Conservation (phyloP, 2,329 filamentous ascomycete species). For the Fusarium denticulatum region DNA sequence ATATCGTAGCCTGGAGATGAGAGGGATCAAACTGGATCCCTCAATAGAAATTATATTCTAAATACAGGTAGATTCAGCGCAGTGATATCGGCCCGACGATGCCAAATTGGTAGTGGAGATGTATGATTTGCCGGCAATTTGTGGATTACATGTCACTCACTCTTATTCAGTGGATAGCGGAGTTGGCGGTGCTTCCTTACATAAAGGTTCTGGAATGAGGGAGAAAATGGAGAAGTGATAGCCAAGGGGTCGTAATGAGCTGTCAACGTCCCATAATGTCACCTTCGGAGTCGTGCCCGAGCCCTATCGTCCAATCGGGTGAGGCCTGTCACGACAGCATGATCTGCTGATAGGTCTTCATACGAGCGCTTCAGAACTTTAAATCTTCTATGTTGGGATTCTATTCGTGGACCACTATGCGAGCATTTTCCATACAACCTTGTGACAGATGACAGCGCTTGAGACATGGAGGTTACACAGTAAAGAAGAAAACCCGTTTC, state of each 20-base stretch:
- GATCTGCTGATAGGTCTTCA: background rate
- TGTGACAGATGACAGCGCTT: no score
- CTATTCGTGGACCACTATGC: background rate
- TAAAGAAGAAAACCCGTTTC: no score
- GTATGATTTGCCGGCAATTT: background rate
- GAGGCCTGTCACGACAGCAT: background rate
- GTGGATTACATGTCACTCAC: no score
- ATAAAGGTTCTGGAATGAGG: background rate
- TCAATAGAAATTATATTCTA: background rate
- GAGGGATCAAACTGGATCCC: background rate
- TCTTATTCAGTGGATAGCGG: background rate
- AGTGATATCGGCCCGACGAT: background rate
- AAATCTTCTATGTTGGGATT: fast-evolving
- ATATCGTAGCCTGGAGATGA: background rate
- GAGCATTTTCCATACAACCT: background rate
- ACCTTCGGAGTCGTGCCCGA: background rate
- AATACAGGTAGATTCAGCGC: background rate
- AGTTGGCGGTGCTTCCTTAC: background rate
- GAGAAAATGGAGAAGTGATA: background rate
- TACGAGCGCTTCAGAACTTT: background rate
- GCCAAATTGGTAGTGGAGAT: background rate
- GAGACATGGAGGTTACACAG: no score
- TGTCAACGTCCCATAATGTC: background rate
- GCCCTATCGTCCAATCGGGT: background rate
- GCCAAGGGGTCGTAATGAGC: background rate